Evolutionary conservation across 1,139 yeast genomes (phyloP).

Genomic region (Geotrichum phurueaensis): DNA sequence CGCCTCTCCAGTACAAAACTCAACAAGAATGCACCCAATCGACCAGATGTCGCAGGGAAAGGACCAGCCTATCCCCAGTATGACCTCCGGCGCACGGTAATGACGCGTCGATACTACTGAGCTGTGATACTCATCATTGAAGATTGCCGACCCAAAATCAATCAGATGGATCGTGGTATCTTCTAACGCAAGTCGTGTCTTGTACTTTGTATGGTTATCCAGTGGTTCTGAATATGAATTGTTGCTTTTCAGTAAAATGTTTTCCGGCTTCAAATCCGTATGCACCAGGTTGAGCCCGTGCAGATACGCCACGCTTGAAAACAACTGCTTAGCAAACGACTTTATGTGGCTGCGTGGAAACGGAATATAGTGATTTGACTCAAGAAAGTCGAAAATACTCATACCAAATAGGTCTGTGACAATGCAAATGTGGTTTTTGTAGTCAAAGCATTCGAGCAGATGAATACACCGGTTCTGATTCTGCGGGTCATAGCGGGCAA

Average conservation of each 20-base stretch:
- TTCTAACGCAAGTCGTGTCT: conserved; percentile 36
- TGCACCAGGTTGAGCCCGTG: conserved; percentile 89
- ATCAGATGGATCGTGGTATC: conserved; percentile 83
- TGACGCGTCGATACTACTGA: conserved; percentile 86
- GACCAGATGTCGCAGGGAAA: conserved; percentile 97
- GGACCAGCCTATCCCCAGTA: conserved; percentile 87
- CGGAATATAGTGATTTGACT: conserved; percentile 56
- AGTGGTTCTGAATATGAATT: conserved; percentile 4
- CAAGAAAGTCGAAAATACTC: conserved; percentile 85
- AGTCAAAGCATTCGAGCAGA: conserved; percentile 85
- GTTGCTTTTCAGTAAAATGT: conserved; percentile 55
- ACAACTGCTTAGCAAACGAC: conserved; percentile 77
- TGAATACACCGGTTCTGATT: conserved; percentile 59
- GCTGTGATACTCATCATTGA: conserved; percentile 89
- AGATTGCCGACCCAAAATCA: conserved; percentile 94
- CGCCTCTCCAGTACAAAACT: conserved; percentile 91
- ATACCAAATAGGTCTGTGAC: conserved; percentile 84
- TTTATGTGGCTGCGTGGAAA: conserved; percentile 82
- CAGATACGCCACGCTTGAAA: conserved; percentile 78
- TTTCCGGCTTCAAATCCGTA: conserved; percentile 94
- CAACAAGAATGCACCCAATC: conserved; percentile 87
- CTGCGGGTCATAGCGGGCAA: conserved; percentile 60
- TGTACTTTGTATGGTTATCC: conserved; percentile 20
- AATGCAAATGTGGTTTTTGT: conserved; percentile 86
- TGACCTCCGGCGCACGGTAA: conserved; percentile 95